Evolutionary conservation across 768 basidiomycete genomes (phyloP).

Genomic region (Boletus tylopilopsis): DNA sequence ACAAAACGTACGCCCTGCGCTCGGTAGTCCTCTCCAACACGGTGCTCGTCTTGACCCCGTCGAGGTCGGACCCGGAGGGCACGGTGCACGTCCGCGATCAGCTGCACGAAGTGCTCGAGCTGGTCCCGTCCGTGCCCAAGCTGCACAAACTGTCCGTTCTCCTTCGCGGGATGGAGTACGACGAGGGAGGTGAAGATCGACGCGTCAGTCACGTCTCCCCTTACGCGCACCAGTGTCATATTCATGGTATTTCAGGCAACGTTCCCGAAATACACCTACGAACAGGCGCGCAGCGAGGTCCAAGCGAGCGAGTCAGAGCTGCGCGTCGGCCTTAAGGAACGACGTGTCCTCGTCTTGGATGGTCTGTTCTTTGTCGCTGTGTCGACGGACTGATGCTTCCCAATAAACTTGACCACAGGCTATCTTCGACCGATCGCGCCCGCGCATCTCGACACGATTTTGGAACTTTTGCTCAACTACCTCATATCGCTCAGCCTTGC

Average conservation of each 20-base stretch:
- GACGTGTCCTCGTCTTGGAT: slow-evolving; percentile 68
- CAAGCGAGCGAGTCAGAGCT: slow-evolving; percentile 86
- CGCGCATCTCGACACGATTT: slow-evolving; percentile 60
- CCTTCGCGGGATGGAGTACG: slow-evolving; percentile 65
- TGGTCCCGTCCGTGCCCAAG: slow-evolving; percentile 72
- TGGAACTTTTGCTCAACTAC: slow-evolving; percentile 72
- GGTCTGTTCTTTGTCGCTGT: slow-evolving; percentile 36
- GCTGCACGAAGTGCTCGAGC: slow-evolving; percentile 80
- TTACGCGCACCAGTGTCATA: too few relatives aligned
- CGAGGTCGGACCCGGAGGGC: slow-evolving; percentile 33
- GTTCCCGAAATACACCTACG: slow-evolving; percentile 46
- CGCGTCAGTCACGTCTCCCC: slow-evolving; percentile 19
- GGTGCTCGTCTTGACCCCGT: slow-evolving; percentile 65
- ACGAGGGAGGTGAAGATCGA: slow-evolving; percentile 53
- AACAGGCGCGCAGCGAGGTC: slow-evolving; percentile 57
- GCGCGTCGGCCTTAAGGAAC: slow-evolving; percentile 55
- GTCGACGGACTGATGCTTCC: too few relatives aligned
- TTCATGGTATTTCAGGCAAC: slow-evolving; percentile 33
- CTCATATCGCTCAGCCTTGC: slow-evolving; percentile 62
- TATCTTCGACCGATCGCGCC: slow-evolving; percentile 71
- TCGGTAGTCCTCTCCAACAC: slow-evolving; percentile 90
- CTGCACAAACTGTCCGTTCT: slow-evolving; percentile 61
- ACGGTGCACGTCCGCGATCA: slow-evolving; percentile 73
- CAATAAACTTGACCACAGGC: slow-evolving; percentile 42
- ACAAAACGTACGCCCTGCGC: slow-evolving; percentile 78